Evolutionary conservation across 768 basidiomycete species (phyloP).

Genomic region (Galerina marginata): DNA sequence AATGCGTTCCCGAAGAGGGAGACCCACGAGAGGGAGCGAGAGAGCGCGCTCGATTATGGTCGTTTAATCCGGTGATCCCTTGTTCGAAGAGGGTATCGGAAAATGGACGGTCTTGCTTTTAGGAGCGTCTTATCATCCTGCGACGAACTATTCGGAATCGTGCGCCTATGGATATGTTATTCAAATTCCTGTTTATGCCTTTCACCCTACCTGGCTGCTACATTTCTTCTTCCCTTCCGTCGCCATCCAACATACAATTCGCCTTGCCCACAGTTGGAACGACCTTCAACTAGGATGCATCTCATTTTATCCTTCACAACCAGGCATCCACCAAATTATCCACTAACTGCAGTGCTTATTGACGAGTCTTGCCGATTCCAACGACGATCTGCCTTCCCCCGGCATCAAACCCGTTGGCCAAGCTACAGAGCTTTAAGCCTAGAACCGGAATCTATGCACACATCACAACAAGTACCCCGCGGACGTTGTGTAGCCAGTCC

Average conservation of each 20-base stretch:
- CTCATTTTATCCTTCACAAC: background rate
- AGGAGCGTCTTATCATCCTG: background rate
- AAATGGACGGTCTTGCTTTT: background rate
- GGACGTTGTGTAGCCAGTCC: background rate
- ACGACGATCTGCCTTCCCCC: too few relatives aligned
- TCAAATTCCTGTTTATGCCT: background rate
- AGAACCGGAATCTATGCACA: too few relatives aligned
- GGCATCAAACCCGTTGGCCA: too few relatives aligned
- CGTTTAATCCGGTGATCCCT: slow-evolving; percentile 53
- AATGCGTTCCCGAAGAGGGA: slow-evolving; percentile 91
- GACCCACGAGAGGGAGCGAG: slow-evolving; percentile 41
- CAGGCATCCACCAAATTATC: too few relatives aligned
- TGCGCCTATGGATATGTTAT: slow-evolving; percentile 4
- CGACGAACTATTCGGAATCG: background rate
- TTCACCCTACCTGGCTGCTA: background rate
- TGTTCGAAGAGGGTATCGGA: background rate
- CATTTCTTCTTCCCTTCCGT: background rate
- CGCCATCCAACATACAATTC: background rate
- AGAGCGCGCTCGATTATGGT: slow-evolving; percentile 55
- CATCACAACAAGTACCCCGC: background rate
- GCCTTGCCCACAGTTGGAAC: background rate
- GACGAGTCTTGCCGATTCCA: too few relatives aligned
- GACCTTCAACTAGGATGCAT: background rate
- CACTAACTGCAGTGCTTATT: too few relatives aligned
- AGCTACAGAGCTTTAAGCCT: too few relatives aligned